Percentiles rank a stretch among this genome's conserved stretches.
These are phyloP conservation scores for Talaromyces sp. DNA, from an alignment of 2,329 filamentous ascomycete genomes.

Conservation along the genomic window DNA sequence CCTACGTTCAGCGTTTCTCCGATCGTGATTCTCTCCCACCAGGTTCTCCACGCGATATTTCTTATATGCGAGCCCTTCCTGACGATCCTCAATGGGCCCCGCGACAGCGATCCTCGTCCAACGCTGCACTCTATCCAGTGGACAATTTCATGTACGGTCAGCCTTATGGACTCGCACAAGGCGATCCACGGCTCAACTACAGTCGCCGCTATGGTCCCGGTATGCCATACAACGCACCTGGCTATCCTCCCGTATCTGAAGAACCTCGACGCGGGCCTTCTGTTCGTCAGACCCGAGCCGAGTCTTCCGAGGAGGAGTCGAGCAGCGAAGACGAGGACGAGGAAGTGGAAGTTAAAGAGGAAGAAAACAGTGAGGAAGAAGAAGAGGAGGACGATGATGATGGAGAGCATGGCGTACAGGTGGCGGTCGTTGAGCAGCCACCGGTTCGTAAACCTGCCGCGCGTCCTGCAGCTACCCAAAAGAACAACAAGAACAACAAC, in stretches of 20 bases:
- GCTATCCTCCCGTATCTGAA: conserved; percentile 12
- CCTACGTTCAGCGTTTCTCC: conserved; percentile 26
- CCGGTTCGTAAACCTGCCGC: conserved; percentile 16
- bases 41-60: conserved; percentile 30
- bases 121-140: conserved; percentile 21
- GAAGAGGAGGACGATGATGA: conserved; percentile 27
- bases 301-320: conserved; percentile 15
- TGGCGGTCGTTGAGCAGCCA: conserved; percentile 24
- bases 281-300: conserved; percentile 13
- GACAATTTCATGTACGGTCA: conserved; percentile 25
- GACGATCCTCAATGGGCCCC: conserved; percentile 45
- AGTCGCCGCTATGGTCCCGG: conserved; percentile 16
- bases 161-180: conserved; percentile 17
- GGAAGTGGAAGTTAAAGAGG: conserved; percentile 15
- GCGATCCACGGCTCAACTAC: conserved; percentile 24
- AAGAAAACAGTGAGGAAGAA: conserved; percentile 14
- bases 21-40: conserved; percentile 21
- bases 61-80: conserved; percentile 36
- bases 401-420: conserved; percentile 22
- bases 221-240: conserved; percentile 13
- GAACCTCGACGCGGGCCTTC: conserved; percentile 1
- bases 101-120: conserved; percentile 34
- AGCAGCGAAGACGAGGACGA: conserved; percentile 22
- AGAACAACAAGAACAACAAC: not conserved
- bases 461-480: conserved; percentile 14